Evolutionary conservation across 306 rosid species (phyloP).

Genomic region (Vigna trinervia): DNA sequence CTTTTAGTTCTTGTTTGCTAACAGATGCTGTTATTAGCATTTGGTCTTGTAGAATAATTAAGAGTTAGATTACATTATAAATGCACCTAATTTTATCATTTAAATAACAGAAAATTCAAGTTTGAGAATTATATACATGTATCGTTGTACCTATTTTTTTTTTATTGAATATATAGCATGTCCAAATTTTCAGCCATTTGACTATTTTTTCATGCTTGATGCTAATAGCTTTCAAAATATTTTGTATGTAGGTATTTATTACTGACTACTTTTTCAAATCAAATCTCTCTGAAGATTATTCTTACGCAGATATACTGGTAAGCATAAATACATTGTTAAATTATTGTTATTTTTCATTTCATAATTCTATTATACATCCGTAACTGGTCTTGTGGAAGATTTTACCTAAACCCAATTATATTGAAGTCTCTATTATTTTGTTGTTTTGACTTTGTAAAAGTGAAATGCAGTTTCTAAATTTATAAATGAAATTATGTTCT

Average conservation of each 20-base stretch:
- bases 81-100: slow-evolving; percentile 24
- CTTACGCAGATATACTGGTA: slow-evolving; percentile 80
- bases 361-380: slow-evolving; percentile 7
- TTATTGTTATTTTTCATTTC: slow-evolving; percentile 25
- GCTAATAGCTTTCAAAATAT: slow-evolving; percentile 41
- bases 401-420: slow-evolving; percentile 20
- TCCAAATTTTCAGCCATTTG: slow-evolving; percentile 15
- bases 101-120: slow-evolving; percentile 12
- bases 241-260: slow-evolving; percentile 70
- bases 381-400: slow-evolving; percentile 9
- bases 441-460: slow-evolving; percentile 6
- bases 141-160: background rate
- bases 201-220: slow-evolving; percentile 15
- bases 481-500: slow-evolving; percentile 3
- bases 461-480: slow-evolving; percentile 11
- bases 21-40: background rate
- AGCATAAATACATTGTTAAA: slow-evolving; percentile 37
- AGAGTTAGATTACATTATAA: slow-evolving; percentile 17
- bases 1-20: background rate
- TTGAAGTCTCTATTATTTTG: slow-evolving; percentile 2
- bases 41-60: slow-evolving; percentile 27
- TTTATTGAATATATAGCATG: slow-evolving; percentile 30
- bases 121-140: background rate
- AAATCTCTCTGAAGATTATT: slow-evolving; percentile 73
- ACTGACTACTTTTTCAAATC: slow-evolving; percentile 89